Base-by-base conservation (phyloP, 2,329 filamentous ascomycete species). In the Bipolaris cookei region DNA sequence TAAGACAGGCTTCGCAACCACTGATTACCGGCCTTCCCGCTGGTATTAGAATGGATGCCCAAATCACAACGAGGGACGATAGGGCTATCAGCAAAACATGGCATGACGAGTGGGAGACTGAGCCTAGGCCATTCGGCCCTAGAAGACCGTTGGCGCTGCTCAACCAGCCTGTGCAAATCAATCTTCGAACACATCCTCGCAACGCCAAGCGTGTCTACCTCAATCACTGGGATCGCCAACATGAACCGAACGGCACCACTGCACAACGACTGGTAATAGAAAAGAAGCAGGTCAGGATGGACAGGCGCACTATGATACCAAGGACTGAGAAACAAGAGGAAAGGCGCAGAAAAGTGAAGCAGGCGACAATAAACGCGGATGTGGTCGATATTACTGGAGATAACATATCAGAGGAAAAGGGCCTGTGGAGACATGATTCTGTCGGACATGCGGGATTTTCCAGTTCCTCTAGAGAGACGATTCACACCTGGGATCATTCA, bases 351-450 rank as follows among this genome's bases (percentile, higher is more conserved):
- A 25, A 32, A 3, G 54, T 56, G 28, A 52, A 38, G 25, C 54
- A 42, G 4, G 56, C 58, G 4, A 42, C 30, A 11, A 14, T n/a
- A 2, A 21, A 18, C 14, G 51, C 44, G 6, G 35, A 47, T 2
- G 48, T 61, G 14, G 39, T 61, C n/a, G 55, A 61, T 43, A 44
- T 58, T 30, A 58, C 56, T 1, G 18, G 16, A 16, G 51, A 45
- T 13, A 45, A 45, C 16, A 16, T 18, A 3, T 14, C 11, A 23
- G 5, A 30, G 46, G 23, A 10, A 13, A 38, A 13, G 23, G 10
- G 3, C 21, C 14, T 6, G 14, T 41, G 11, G 18, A 21, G 14
- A 30, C 8, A 46, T 34, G 11, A 16, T 10, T 11, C 8, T 20
- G 28, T 11, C 34, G 23, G 38, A 41, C 11, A 41, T 14, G 38